Evolutionary conservation across 306 rosid genomes (phyloP).

Genomic region (Corylus heterophylla): DNA sequence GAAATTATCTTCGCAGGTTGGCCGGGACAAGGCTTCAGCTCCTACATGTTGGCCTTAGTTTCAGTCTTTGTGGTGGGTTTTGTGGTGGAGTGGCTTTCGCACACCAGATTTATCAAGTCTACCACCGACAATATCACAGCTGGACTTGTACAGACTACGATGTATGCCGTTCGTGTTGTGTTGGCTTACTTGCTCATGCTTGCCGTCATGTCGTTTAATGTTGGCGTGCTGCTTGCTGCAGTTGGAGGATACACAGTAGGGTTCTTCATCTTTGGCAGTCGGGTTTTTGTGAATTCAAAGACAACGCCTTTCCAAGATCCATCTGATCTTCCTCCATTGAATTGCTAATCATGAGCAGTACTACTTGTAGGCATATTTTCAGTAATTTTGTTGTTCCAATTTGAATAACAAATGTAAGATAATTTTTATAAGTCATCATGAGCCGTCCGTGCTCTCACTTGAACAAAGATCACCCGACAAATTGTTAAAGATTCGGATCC

Average conservation of each 20-base stretch:
- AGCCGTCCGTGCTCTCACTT: too few species aligned
- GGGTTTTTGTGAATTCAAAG: slow-evolving; percentile 2
- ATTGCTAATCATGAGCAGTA: background rate
- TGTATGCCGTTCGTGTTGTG: slow-evolving; percentile 20
- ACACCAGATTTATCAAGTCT: slow-evolving; percentile 3
- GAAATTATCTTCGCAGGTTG: slow-evolving; percentile 17
- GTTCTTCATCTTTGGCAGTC: slow-evolving; percentile 21
- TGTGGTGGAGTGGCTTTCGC: slow-evolving; percentile 28
- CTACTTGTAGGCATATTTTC: too few species aligned
- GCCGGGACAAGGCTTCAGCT: slow-evolving; percentile 13
- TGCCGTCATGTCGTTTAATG: slow-evolving; percentile 23
- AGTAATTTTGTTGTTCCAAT: too few species aligned
- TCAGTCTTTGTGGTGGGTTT: slow-evolving; percentile 15
- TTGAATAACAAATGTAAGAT: too few species aligned
- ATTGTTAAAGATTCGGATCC: too few species aligned
- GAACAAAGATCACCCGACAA: too few species aligned
- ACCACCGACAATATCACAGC: slow-evolving; percentile 4
- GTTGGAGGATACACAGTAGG: slow-evolving; percentile 27
- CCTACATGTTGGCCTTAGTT: background rate
- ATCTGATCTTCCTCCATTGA: slow-evolving; percentile 22
- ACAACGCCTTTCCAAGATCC: background rate
- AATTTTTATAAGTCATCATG: too few species aligned
- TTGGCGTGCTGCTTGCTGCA: slow-evolving; percentile 17
- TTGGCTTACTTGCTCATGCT: slow-evolving; percentile 35
- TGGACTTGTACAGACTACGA: slow-evolving; percentile 14